Percentiles rank a stretch among this genome's conserved stretches.
Conservation (phyloP, 176 grass and related monocot species). For the Thinopyrum elongatum region DNA sequence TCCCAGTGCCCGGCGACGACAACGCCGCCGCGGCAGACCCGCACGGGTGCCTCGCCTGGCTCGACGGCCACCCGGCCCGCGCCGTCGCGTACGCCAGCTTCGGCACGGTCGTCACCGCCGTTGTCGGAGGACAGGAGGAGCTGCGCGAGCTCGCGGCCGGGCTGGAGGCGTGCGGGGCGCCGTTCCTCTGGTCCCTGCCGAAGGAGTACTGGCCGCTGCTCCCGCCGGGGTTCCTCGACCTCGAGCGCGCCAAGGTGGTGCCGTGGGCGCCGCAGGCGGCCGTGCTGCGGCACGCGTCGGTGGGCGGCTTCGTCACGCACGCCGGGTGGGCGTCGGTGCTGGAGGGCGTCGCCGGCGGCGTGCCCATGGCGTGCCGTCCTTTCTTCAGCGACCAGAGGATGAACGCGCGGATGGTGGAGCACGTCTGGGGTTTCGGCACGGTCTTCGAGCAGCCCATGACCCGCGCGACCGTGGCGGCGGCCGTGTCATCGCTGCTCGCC, state of each 20-base stretch:
- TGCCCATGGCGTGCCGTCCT: not conserved
- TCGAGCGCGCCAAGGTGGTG: not conserved
- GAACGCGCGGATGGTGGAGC: not conserved
- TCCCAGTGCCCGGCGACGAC: constrained; percentile 21
- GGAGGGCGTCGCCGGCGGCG: not conserved
- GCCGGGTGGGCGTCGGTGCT: not conserved
- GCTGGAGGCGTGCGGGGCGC: constrained; percentile 20
- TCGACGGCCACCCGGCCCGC: not conserved
- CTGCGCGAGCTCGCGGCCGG: constrained; percentile 32
- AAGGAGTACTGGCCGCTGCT: not conserved
- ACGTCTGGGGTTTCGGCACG: not conserved
- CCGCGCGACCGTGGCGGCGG: not conserved
- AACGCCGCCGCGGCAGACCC: not conserved
- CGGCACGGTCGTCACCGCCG: constrained; percentile 21
- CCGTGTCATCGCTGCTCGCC: not conserved
- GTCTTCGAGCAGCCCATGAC: not conserved
- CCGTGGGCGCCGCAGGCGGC: not conserved
- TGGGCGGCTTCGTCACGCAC: not conserved
- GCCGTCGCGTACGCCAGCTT: constrained; percentile 54
- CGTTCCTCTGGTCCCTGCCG: not conserved
- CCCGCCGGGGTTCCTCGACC: not conserved
- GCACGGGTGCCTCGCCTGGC: constrained; percentile 53
- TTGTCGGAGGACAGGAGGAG: not conserved
- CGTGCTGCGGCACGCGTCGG: not conserved
- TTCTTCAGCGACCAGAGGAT: not conserved